Conservation (phyloP, 768 basidiomycete species). For the Peribolospora kevripleyi region DNA sequence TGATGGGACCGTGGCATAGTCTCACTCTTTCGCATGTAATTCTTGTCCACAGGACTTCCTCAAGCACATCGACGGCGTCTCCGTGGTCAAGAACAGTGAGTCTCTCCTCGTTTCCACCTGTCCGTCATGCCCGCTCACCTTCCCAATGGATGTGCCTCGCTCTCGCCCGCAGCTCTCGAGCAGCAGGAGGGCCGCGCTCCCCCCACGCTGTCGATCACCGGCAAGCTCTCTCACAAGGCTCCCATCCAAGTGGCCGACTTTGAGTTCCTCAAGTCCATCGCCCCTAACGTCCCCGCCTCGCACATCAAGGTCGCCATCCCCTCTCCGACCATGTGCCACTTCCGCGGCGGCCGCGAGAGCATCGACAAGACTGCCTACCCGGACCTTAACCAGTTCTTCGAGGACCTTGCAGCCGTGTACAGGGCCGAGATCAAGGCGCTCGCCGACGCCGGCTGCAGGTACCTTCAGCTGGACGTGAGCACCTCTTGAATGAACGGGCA, state of each 20-base stretch:
- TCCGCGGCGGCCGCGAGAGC: conserved; percentile 10
- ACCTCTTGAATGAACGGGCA: too few relatives aligned
- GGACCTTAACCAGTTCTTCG: conserved; percentile 11
- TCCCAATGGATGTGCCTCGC: too few relatives aligned
- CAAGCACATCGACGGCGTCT: conserved; percentile 8
- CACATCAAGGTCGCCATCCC: conserved; percentile 16
- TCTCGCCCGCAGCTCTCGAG: too few relatives aligned
- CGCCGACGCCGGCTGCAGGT: conserved; percentile 10
- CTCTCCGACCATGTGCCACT: conserved; percentile 14
- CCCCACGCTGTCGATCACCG: conserved; percentile 8
- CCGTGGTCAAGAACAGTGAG: conserved; percentile 5
- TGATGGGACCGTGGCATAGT: too few relatives aligned
- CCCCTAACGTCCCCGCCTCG: not conserved
- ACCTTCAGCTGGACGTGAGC: conserved; percentile 8
- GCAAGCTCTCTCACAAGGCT: conserved; percentile 7
- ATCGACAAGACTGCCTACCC: conserved; percentile 10
- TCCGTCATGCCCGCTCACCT: too few relatives aligned
- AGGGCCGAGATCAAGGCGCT: conserved; percentile 9
- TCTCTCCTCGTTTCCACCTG: too few relatives aligned
- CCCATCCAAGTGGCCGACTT: conserved; percentile 16
- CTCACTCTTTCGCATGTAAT: too few relatives aligned
- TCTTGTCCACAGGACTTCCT: conserved; percentile 3
- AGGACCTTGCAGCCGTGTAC: conserved; percentile 11
- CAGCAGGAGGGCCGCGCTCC: not conserved
- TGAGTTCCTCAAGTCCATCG: conserved; percentile 11